Base-by-base conservation (phyloP, 108 stramenopile genomes). In the Cylindrotheca fusiformis region DNA sequence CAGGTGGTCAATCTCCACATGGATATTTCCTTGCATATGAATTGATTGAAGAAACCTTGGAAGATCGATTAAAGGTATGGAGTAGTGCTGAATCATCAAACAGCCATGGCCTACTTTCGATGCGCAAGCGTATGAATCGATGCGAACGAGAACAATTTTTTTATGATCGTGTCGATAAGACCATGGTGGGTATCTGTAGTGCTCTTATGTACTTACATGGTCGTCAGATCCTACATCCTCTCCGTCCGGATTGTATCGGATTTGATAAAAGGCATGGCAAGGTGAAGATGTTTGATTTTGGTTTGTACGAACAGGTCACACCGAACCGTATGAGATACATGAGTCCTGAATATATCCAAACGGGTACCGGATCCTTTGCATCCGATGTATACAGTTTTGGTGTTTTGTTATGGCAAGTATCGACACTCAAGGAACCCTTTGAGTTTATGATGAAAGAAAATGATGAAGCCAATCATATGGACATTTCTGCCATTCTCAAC, bases 271-370 rank as follows among this genome's bases (percentile, higher is more conserved):
- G 36, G 36, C 19, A 32, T 30, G 55, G 55, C 17, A 29, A 14
- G 18, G 55, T 56, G n/a, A 56, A 56, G 55, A 8, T 56, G 29
- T 56, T 32, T 56, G 55, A 56, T 20, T 56, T 56, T 41, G 6
- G 10, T 6, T 6, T 41, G 10, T 41, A 10, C 14, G 36, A 41
- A 10, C n/a, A n/a, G n/a, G 36, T 41, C 10, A 14, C 6, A 10
- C 36, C 36, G 36, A 41, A 14, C 36, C 31, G 30, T 30, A 3
- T 21, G 31, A 12, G 18, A 31, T 56, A 5, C 28, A 56, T 32
- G 25, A 21, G 55, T 30, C 55, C 55, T 19, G 28, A 26, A n/a
- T 30, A 18, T 17, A 30, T 56, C 1, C 30, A 2, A 31, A 56
- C 30, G 8, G n/a, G 14, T 1, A 12, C 29, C 14, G 28, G 10